Base-by-base conservation (phyloP, 352 stramenopile genomes). In the Phytophthora pluvialis region DNA sequence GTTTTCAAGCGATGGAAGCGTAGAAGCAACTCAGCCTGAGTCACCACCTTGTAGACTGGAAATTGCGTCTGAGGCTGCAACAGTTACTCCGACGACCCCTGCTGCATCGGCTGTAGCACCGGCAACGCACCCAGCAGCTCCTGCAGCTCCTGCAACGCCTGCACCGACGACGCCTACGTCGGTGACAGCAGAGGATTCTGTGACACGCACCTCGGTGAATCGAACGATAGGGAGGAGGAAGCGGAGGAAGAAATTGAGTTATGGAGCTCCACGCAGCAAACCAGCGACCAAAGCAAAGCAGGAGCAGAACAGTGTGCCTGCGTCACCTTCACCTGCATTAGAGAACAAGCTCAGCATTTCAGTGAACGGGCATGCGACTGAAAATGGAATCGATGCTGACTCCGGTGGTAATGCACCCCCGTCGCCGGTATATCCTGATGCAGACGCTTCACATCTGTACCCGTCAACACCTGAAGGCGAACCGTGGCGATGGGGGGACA, bases 401-500 rank as follows among this genome's bases (percentile, higher is more conserved):
- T 18, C 15, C 6, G 45, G 47, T 15, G 21, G 4, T 21, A 60
- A 47, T 31, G 36, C 70, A 28, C 73, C 77, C 5, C 55, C 73
- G 31, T 86, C 77, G 10, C 75, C 77, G 5, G 68, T 84, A 25
- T 83, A 81, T 50, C 70, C 67, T 59, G 53, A 67, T 46, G 60
- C 63, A 31, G 75, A 78, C 16, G 66, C 78, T 36, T 80, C 74
- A 12, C 59, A 72, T 49, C 48, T 86, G 16, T 82, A 85, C 42
- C 67, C 82, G 28, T 68, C 72, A 1, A 78, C 65, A 13, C 16
- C 63, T 2, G 59, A 82, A 26, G 73, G 73, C 25, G 57, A 60
- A 12, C 58, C 73, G 33, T 94, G 83, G 86, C 60, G 81, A 36
- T 94, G 86, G 86, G 69, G 77, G n/a, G 70, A 81, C 59, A 77